Percentiles rank a stretch among this genome's conserved stretches.
phyloP scores from a whole-genome alignment of 768 basidiomycete genomes.

The Coprinopsis strossmayeri region DNA sequence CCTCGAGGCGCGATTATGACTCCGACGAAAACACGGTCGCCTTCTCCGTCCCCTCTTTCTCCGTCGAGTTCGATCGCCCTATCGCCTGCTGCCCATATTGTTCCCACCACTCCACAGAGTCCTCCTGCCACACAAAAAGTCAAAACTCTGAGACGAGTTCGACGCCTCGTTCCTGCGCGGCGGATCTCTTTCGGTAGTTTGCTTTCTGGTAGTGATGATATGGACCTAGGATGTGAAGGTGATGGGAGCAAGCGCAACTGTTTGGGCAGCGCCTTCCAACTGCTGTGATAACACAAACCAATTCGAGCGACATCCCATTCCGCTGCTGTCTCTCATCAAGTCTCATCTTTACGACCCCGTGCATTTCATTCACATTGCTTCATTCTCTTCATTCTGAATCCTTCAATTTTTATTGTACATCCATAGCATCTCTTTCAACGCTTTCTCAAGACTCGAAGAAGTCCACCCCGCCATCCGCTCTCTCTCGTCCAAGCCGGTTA shows the following conservation, averaged over 20 bases:
- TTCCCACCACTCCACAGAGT: slow-evolving; percentile 9
- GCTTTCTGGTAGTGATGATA: slow-evolving; percentile 29
- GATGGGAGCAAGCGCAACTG: slow-evolving; percentile 19
- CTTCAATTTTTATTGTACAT: background rate
- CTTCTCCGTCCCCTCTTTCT: slow-evolving; percentile 11
- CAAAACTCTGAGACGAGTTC: slow-evolving; percentile 46
- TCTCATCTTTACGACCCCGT: background rate
- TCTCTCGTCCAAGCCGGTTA: background rate
- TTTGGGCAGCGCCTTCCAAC: slow-evolving; percentile 63
- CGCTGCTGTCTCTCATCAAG: background rate
- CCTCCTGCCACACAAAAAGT: slow-evolving; percentile 22
- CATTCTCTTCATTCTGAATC: background rate
- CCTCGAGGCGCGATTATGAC: slow-evolving; percentile 2
- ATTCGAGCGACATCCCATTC: background rate
- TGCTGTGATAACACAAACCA: slow-evolving; percentile 15
- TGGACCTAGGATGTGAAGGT: slow-evolving; percentile 28
- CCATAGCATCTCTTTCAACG: background rate
- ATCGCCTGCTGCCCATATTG: slow-evolving; percentile 10
- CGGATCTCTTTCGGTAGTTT: slow-evolving; percentile 64
- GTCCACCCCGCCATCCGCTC: background rate
- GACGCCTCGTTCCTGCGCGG: slow-evolving; percentile 39
- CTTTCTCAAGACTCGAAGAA: slow-evolving; percentile 5
- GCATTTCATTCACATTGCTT: background rate
- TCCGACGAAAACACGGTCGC: slow-evolving; percentile 3
- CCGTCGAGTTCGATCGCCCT: slow-evolving; percentile 10